These are phyloP conservation scores for Trypanosoma mega DNA, from an alignment of 208 protist genomes.

Conservation along the genomic window DNA sequence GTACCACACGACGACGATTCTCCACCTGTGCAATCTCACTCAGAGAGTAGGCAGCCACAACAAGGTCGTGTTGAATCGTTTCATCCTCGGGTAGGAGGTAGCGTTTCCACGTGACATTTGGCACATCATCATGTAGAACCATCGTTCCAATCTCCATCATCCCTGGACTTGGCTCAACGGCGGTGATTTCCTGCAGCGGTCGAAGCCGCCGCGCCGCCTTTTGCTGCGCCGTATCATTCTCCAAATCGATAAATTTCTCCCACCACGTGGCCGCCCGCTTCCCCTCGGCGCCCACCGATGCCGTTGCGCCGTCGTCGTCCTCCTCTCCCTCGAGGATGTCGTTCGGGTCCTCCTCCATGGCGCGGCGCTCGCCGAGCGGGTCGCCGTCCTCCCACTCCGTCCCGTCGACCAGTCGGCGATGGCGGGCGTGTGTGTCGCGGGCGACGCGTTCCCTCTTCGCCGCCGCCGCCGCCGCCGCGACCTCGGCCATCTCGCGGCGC, in stretches of 20 bases:
- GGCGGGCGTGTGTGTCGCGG: slow-evolving; percentile 58
- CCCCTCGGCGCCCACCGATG: slow-evolving; percentile 1
- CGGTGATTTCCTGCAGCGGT: slow-evolving; percentile 80
- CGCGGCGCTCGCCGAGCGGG: slow-evolving; percentile 42
- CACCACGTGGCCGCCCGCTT: slow-evolving; percentile 64
- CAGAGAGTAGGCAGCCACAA: slow-evolving; percentile 83
- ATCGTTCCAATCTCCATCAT: slow-evolving; percentile 92
- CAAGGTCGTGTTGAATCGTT: slow-evolving; percentile 77
- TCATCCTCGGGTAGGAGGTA: slow-evolving; percentile 86
- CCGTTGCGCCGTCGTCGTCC: slow-evolving; percentile 23
- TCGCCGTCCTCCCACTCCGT: slow-evolving; percentile 82
- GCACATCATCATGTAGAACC: slow-evolving; percentile 86
- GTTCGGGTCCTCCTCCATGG: slow-evolving; percentile 42
- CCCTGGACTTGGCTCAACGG: slow-evolving; percentile 82
- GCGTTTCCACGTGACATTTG: slow-evolving; percentile 85
- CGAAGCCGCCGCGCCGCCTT: slow-evolving; percentile 59
- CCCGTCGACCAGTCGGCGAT: slow-evolving; percentile 76
- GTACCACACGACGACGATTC: slow-evolving; percentile 59
- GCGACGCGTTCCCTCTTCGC: slow-evolving; percentile 51
- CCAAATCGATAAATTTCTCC: slow-evolving; percentile 79
- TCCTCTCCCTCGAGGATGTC: slow-evolving; percentile 55
- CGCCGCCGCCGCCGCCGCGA: slow-evolving; percentile 53
- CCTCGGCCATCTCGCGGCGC: slow-evolving; percentile 66
- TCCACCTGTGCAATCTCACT: slow-evolving; percentile 72
- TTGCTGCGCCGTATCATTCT: slow-evolving; percentile 46